Base-by-base conservation (phyloP, 768 basidiomycete genomes). In the Russula sp. region DNA sequence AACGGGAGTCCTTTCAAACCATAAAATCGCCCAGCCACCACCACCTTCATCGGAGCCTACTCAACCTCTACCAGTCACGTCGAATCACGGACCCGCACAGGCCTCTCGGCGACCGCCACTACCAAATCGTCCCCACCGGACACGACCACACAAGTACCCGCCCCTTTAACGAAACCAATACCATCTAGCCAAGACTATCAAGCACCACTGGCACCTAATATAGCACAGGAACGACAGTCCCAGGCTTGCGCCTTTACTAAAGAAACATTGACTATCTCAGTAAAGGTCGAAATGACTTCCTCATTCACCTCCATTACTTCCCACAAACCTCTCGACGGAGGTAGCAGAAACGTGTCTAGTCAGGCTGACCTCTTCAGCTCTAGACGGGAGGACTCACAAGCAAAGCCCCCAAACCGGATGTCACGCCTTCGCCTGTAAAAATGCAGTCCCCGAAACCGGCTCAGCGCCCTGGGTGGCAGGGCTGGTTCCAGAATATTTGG, bases 401-500 rank as follows among this genome's bases (percentile, higher is more conserved):
- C 26, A 14, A 14, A 51, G 28, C 40, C 24, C 40, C 28, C 51
- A 22, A 32, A 14, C 2, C 28, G 14, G 30, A 22, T 42, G 28
- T 13, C 28, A 22, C n/a, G 28, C 50, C n/a, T 22, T 28, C 8
- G n/a, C 20, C 50, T 6, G 3, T 16, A 20, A 18, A 20, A 18
- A 20, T 5, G 18, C 50, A 53, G 6, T 6, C 11, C 26, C 42
- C 14, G 38, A 16, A 8, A 36, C 24, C 40, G 20, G 30, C 53
- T 13, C 52, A 46, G 42, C 28, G 30, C 30, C 32, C 36, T 28
- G 16, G 0, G 10, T 42, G 44, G 54, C 44, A 34, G 22, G 32
- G 14, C 44, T 62, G 61, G 61, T n/a, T 49, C 24, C 61, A 62
- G 44, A 22, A 6, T 2, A 3, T 55, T 14, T 55, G 53, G 61